Base-by-base conservation (phyloP, 352 stramenopile species). In the Phytophthora sp. region DNA sequence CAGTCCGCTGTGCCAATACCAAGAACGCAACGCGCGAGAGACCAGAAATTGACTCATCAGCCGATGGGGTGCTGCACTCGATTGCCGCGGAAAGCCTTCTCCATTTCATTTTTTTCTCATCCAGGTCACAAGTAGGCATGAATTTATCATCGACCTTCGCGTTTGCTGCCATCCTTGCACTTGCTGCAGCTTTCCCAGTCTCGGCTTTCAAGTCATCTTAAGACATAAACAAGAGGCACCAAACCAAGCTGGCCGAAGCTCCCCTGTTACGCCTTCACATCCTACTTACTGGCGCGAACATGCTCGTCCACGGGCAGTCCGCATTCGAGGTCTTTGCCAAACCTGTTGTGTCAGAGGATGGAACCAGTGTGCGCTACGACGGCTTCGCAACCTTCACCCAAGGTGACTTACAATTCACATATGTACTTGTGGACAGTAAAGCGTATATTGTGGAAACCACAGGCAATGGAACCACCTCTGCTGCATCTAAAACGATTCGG, bases 291-390 rank as follows among this genome's bases (percentile, higher is more conserved):
- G 27, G 12, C 26, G 15, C 4, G 26, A n/a, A 3, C 23, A 38
- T 37, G 27, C 18, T 17, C 18, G 42, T 74, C 17, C 51, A 65
- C 15, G 69, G 69, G 1, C 31, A 58, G 11, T 57, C 58, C 31
- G 26, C 59, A 20, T 61, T 72, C 27, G 43, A 74, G 30, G 51
- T 74, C 0, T 62, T 77, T 23, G 64, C 54, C 2, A 72, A 61
- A 7, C 69, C 52, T 5, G 28, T 55, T 24, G n/a, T n/a, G n/a
- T 42, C 39, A 1, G 24, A 39, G 3, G 28, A 58, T 20, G 38
- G 45, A 8, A 39, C 13, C 18, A 43, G 17, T 17, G 42, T 77
- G 9, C 30, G 50, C 12, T 77, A 65, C 42, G 51, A 72, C 49
- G 54, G 49, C n/a, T 51, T 71, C 32, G 31, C 62, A 26, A 55